Base-by-base conservation (phyloP, 257 asterid species). In the Anisodus tanguticus region DNA sequence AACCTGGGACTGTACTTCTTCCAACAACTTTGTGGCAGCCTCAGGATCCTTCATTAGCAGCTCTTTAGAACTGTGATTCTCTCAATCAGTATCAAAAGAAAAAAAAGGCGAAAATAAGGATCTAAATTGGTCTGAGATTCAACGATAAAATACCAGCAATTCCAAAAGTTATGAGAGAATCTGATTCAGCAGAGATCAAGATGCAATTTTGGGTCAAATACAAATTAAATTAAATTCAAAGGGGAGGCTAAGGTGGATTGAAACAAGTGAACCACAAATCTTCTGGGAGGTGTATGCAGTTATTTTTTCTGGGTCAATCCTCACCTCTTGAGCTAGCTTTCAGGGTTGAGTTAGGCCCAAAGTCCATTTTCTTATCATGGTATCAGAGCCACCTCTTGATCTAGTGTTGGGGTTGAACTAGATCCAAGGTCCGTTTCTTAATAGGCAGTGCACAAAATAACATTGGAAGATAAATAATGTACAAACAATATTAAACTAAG, bases 21-120 rank as follows among this genome's bases (percentile, higher is more conserved):
- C 83, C 80, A 13, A 80, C 31, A 72, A 80, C 83, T 67, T 72
- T 68, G 77, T 54, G 17, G 86, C 87, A 58, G 89, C 87, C 82
- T 83, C 94, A 31, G 85, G 84, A 83, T 91, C 94, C 87, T 90
- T 91, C 80, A 82, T 58, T 66, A 89, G 92, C 64, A 84, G 69
- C 88, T 87, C 90, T 77, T 26, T 77, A 9, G 81, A 77, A 53
- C 81, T 77, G 81, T 77, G 64, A 19, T 77, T 77, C 47, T 26
- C 81, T 53, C 81, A 76, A 76, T 76, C 64, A 76, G 64, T 3
- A 76, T 53, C 81, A 3, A 53, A 76, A 22, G 81, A 76, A 76
- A 26, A 76, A 53, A 6, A 10, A 51, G 81, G 81, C 17, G 81
- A 51, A 76, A 53, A 53, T 76, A 76, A 76, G 81, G 81, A 76